These are phyloP conservation scores for Rosa multiflora DNA, from an alignment of 306 rosid genomes.

Conservation along the genomic window DNA sequence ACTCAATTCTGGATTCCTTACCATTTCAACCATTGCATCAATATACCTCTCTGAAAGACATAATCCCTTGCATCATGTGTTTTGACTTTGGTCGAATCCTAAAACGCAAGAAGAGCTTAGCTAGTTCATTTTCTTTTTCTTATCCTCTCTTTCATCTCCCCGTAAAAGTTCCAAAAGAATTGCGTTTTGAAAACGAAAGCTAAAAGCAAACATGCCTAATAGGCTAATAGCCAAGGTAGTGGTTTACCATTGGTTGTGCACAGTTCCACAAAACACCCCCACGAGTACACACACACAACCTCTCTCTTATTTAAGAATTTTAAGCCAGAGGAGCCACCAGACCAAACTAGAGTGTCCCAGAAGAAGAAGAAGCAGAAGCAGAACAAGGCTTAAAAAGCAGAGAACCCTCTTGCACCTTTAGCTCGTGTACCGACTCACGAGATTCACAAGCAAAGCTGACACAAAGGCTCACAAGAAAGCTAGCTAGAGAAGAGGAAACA, in stretches of 20 bases:
- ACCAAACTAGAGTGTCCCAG: not conserved
- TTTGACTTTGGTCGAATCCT: not conserved
- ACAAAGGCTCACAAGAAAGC: conserved; percentile 55
- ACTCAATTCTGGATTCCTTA: too few relatives aligned
- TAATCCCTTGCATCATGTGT: not conserved
- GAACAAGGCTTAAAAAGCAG: not conserved
- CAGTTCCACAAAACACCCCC: not conserved
- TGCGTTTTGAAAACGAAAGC: conserved; percentile 16
- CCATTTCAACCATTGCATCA: too few relatives aligned
- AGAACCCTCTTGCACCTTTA: conserved; percentile 1
- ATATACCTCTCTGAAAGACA: not conserved
- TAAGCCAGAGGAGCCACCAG: not conserved
- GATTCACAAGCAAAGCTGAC: conserved; percentile 26
- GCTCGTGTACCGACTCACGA: conserved; percentile 54
- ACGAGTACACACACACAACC: not conserved
- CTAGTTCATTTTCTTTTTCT: not conserved
- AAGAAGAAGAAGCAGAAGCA: not conserved
- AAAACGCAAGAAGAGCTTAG: not conserved
- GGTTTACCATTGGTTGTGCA: not conserved
- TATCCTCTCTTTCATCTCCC: not conserved
- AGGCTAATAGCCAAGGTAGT: too few relatives aligned
- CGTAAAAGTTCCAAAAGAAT: not conserved
- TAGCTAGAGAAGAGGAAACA: not conserved
- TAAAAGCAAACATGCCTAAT: conserved; percentile 1
- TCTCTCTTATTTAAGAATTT: not conserved